phyloP scores from a whole-genome alignment of 805 yeast genomes.

The Pichia nanzhaoensis region DNA sequence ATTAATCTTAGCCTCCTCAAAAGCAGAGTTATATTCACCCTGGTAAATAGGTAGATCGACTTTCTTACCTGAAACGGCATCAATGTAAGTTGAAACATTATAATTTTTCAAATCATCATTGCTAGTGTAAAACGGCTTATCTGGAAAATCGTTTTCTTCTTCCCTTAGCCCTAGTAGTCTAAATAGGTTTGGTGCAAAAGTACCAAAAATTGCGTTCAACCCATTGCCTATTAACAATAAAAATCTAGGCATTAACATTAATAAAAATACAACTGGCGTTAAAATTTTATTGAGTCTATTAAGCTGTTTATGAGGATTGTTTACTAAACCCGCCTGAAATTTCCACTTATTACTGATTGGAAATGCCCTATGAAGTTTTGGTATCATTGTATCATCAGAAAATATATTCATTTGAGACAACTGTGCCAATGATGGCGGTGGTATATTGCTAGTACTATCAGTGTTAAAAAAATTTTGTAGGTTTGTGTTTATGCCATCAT shows the following conservation, averaged over 20 bases:
- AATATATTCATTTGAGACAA: background rate
- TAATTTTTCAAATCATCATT: conserved; percentile 17
- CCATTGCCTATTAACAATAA: conserved; percentile 33
- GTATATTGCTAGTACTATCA: background rate
- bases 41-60: conserved; percentile 26
- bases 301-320: background rate
- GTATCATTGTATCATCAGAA: conserved; percentile 20
- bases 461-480: background rate
- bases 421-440: background rate
- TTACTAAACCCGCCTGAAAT: conserved; percentile 26
- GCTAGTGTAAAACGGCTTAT: conserved; percentile 20
- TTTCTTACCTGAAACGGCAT: conserved; percentile 20
- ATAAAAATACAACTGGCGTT: conserved; percentile 41
- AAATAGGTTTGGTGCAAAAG: conserved; percentile 31
- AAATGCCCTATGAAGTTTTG: conserved; percentile 32
- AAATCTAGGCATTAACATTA: conserved; percentile 51
- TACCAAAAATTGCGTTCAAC: conserved; percentile 29
- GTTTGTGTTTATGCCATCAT: background rate
- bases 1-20: conserved; percentile 32
- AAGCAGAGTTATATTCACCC: conserved; percentile 38
- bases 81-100: conserved; percentile 16
- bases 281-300: conserved; percentile 9
- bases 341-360: conserved; percentile 34
- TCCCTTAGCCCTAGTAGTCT: conserved; percentile 24
- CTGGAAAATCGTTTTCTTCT: conserved; percentile 29